Conservation (phyloP, 108 stramenopile genomes). For the Cylindrotheca closterium region DNA sequence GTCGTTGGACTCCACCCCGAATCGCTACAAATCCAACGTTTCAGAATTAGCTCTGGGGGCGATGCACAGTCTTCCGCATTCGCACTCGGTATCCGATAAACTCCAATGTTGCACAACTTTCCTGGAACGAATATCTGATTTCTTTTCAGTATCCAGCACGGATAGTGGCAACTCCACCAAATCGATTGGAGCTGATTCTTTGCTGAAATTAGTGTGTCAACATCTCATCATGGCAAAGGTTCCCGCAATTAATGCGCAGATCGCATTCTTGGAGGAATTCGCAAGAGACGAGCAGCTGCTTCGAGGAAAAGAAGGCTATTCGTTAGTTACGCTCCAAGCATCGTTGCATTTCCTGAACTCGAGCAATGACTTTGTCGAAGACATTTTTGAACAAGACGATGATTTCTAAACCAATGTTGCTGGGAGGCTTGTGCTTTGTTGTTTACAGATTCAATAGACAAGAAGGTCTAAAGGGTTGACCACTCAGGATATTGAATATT, state of each 20-base stretch:
- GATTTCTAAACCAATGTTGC: too few relatives aligned
- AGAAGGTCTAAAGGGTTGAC: too few relatives aligned
- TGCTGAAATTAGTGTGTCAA: constrained; percentile 81
- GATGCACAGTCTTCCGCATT: constrained; percentile 50
- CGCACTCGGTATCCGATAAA: constrained; percentile 73
- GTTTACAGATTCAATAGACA: too few relatives aligned
- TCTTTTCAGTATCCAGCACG: constrained; percentile 41
- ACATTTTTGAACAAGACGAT: constrained; percentile 49
- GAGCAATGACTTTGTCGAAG: constrained; percentile 51
- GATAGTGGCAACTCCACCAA: constrained; percentile 10
- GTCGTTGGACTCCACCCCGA: not conserved
- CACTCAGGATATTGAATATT: too few relatives aligned
- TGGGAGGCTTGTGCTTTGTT: too few relatives aligned
- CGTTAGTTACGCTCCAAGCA: constrained; percentile 82
- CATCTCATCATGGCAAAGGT: constrained; percentile 73
- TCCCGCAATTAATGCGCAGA: constrained; percentile 66
- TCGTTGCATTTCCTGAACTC: constrained; percentile 80
- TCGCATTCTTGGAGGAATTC: constrained; percentile 88
- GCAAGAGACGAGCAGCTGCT: constrained; percentile 80
- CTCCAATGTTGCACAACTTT: constrained; percentile 66
- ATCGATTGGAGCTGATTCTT: constrained; percentile 71
- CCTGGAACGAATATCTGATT: constrained; percentile 67
- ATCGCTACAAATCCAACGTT: constrained; percentile 11
- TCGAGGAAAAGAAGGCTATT: constrained; percentile 85
- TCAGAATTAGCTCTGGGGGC: constrained; percentile 49